These are phyloP conservation scores for Circinella minor DNA, from an alignment of 371 early-diverging fungal genomes.

Conservation along the genomic window DNA sequence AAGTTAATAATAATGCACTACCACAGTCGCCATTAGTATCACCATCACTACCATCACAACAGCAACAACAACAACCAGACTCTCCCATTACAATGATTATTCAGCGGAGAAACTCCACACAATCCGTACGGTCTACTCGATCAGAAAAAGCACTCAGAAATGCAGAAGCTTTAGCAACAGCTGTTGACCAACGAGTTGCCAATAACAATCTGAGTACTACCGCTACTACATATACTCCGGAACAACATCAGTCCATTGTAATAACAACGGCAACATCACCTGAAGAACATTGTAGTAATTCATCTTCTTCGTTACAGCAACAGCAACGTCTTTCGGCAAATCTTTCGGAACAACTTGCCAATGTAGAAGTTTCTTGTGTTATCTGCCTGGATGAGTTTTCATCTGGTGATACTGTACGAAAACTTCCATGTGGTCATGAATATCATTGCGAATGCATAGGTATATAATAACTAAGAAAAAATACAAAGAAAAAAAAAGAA, in stretches of 20 bases:
- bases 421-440: slow-evolving; percentile 78
- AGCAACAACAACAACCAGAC: slow-evolving; percentile 6
- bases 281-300: not conserved
- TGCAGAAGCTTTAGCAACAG: slow-evolving; percentile 27
- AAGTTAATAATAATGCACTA: too few species aligned
- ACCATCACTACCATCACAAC: not conserved
- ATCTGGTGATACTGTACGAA: slow-evolving; percentile 62
- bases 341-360: not conserved
- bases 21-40: not conserved
- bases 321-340: slow-evolving; percentile 1
- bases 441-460: slow-evolving; percentile 88
- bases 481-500: too few species aligned
- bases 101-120: slow-evolving; percentile 10
- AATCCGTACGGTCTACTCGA: slow-evolving; percentile 26
- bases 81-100: not conserved
- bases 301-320: slow-evolving; percentile 2
- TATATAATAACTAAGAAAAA: slow-evolving; percentile 30
- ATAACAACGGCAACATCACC: too few species aligned
- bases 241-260: not conserved
- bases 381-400: slow-evolving; percentile 83
- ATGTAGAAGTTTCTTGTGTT: slow-evolving; percentile 61
- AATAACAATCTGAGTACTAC: not conserved
- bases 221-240: too few species aligned
- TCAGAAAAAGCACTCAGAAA: slow-evolving; percentile 38
- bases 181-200: slow-evolving; percentile 1